Evolutionary conservation across 768 basidiomycete species (phyloP).

Genomic region (Punctularia strigosozonata): DNA sequence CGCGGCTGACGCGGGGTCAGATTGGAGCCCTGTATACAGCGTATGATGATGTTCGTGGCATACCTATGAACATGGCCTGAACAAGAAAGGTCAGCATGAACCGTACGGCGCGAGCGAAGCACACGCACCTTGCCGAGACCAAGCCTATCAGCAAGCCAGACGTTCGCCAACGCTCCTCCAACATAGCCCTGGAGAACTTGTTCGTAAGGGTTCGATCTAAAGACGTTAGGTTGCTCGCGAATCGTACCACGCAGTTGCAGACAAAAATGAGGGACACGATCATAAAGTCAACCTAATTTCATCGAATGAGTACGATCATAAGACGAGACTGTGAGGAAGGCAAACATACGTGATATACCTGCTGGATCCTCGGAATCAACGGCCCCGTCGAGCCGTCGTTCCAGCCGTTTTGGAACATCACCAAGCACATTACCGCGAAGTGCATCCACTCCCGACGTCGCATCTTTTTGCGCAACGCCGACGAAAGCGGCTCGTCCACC

Average conservation of each 20-base stretch:
- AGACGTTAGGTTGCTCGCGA: background rate
- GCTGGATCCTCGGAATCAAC: constrained; percentile 59
- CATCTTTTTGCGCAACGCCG: too few relatives aligned
- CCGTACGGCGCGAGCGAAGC: background rate
- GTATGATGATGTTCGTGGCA: background rate
- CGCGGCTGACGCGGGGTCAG: constrained; percentile 26
- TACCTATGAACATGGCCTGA: constrained; percentile 29
- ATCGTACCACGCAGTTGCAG: constrained; percentile 28
- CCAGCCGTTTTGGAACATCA: constrained; percentile 60
- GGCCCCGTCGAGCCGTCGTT: constrained; percentile 70
- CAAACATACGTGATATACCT: constrained; percentile 31
- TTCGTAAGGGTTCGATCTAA: background rate
- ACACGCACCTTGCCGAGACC: constrained; percentile 35
- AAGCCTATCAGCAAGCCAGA: constrained; percentile 30
- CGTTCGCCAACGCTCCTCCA: constrained; percentile 32
- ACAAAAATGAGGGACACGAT: constrained; percentile 56
- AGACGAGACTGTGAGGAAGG: background rate
- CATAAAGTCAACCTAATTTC: constrained; percentile 31
- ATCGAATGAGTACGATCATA: background rate
- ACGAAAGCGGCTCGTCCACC: too few relatives aligned
- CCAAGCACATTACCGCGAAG: constrained; percentile 41
- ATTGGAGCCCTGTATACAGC: background rate
- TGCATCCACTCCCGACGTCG: constrained; percentile 32
- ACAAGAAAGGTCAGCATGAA: background rate
- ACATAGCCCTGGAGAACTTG: constrained; percentile 32